Evolutionary conservation across 2,329 filamentous ascomycete species (phyloP).

Genomic region (Zalaria sp.): DNA sequence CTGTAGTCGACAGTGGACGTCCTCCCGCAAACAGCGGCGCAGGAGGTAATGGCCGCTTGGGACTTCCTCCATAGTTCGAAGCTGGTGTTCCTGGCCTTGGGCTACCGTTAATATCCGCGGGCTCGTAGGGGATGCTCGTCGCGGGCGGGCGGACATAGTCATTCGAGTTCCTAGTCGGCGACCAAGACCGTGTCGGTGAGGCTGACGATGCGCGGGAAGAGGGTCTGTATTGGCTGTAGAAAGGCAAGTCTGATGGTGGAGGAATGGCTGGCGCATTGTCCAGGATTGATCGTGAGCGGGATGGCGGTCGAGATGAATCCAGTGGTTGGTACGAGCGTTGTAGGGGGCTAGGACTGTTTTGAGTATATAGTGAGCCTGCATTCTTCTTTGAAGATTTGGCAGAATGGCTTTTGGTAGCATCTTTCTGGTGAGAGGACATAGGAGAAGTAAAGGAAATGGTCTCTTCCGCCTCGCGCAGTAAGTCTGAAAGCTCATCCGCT

Average conservation of each 20-base stretch:
- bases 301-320: conserved; percentile 27
- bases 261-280: conserved; percentile 34
- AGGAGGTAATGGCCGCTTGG: conserved; percentile 72
- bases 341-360: conserved; percentile 26
- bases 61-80: conserved; percentile 76
- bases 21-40: conserved; percentile 66
- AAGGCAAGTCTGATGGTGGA: conserved; percentile 48
- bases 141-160: conserved; percentile 62
- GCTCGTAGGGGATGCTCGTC: conserved; percentile 63
- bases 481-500: too few species aligned
- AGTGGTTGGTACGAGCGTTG: conserved; percentile 36
- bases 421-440: neutral
- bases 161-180: conserved; percentile 36
- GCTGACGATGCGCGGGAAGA: conserved; percentile 40
- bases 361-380: conserved; percentile 17
- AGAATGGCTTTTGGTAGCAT: conserved; percentile 4
- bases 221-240: conserved; percentile 46
- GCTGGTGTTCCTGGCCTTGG: conserved; percentile 84
- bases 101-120: conserved; percentile 74
- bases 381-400: neutral
- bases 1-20: conserved; percentile 25
- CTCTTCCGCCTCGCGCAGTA: too few species aligned
- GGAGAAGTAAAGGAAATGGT: conserved; percentile 6
- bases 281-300: conserved; percentile 35
- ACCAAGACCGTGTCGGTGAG: conserved; percentile 37